Conservation (phyloP, 495 filamentous ascomycete genomes). For the Choiromyces venosus region DNA sequence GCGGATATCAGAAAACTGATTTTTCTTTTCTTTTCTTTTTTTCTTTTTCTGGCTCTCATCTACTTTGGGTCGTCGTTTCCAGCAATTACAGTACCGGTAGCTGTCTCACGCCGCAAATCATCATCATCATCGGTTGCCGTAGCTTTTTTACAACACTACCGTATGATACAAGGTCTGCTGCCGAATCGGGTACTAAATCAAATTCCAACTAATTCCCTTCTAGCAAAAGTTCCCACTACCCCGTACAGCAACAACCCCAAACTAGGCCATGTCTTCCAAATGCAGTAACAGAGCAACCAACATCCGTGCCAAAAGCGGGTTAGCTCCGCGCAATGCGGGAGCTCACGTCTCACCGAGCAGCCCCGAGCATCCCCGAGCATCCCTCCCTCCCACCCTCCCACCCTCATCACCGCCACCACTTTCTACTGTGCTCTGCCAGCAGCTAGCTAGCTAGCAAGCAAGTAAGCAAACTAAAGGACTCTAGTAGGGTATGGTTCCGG, state of each 20-base stretch:
- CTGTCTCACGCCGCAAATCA: neutral
- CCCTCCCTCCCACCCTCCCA: neutral
- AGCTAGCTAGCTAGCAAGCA: neutral
- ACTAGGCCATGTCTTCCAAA: neutral
- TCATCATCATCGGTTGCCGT: neutral
- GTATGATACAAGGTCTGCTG: neutral
- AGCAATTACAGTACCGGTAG: neutral
- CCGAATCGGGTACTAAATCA: neutral
- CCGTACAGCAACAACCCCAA: neutral
- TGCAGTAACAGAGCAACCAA: neutral
- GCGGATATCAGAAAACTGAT: neutral
- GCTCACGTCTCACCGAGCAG: neutral
- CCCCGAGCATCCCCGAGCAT: neutral
- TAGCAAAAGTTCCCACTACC: neutral
- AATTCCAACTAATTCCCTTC: neutral
- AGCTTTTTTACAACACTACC: neutral
- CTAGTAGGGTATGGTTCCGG: no score
- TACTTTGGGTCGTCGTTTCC: neutral
- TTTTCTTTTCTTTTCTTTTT: neutral
- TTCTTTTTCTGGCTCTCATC: neutral
- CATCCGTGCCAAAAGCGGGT: neutral
- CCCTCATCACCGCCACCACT: no score
- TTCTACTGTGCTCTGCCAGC: neutral
- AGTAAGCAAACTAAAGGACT: neutral
- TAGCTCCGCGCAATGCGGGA: neutral